Conservation (phyloP, 495 filamentous ascomycete genomes). For the Physcia stellaris region DNA sequence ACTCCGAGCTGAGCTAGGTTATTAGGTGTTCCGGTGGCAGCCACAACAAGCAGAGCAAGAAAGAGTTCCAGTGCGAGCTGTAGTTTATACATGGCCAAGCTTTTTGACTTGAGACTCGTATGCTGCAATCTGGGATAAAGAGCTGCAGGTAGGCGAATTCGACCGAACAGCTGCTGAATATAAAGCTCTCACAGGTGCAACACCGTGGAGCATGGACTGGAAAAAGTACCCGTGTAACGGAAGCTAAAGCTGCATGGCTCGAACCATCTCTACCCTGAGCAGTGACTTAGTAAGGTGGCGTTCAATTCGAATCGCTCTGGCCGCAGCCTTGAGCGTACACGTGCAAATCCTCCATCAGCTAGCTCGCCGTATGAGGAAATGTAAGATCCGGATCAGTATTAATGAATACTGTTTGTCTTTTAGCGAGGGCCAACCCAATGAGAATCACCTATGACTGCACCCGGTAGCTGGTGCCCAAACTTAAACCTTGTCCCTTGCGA, state of each 20-base stretch:
- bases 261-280: too few species aligned
- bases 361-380: too few species aligned
- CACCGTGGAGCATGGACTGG: not conserved
- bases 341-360: too few species aligned
- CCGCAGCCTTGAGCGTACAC: too few species aligned
- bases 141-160: not conserved
- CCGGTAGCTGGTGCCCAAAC: too few species aligned
- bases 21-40: not conserved
- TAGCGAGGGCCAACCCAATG: too few species aligned
- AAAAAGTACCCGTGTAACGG: not conserved
- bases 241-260: constrained; percentile 2
- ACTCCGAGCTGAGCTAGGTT: not conserved
- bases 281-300: too few species aligned
- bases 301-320: too few species aligned
- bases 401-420: too few species aligned
- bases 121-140: not conserved
- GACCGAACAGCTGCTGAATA: not conserved
- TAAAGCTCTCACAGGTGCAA: not conserved
- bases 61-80: not conserved
- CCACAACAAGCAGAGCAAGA: not conserved
- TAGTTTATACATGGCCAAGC: not conserved
- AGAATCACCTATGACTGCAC: too few species aligned
- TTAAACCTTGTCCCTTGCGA: too few species aligned
- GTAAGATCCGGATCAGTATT: too few species aligned
- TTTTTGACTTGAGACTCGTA: not conserved